Base-by-base conservation (phyloP, 768 basidiomycete species). In the Leucosporidium yakuticum region DNA sequence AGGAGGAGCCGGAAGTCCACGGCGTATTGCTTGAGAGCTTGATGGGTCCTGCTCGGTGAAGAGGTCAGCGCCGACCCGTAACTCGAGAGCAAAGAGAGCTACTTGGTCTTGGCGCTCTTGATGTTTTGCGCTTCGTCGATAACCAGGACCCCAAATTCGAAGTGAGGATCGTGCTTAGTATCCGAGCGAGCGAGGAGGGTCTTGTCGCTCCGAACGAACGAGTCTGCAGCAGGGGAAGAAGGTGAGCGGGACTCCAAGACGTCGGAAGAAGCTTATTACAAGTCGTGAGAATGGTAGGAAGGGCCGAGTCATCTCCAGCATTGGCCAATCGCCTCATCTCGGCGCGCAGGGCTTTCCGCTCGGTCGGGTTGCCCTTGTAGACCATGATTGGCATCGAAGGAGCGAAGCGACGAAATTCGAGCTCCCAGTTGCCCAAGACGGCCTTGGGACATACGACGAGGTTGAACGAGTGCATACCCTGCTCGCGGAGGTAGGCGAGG, bases 391-490 rank as follows among this genome's bases (percentile, higher is more conserved):
- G 88, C 51, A 93, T 60, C 14, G 49, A 48, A 1, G 66, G 67
- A 15, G 66, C 62, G 62, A 63, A 51, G 11, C 64, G 56, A 50
- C 44, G 34, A 19, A 69, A 60, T 60, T 74, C 69, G 44, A 34
- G n/a, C 19, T 53, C 51, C 67, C 69, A 73, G 50, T 76, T 75
- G 29, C 62, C 64, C 3, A 97, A 79, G 19, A 98, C 95, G 55
- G 91, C 91, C 1, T 98, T 84, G 0, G 96, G 96, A 69, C 91
- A 92, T 25, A 97, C 91, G 65, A 99, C 79, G 31, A 99, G 83
- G 78, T 94, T 89, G 0, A 91, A 90, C 21, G 84, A 83, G 67
- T 82, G 83, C 56, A 88, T 85, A 6, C 85, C 82, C 23, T 88
- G 83, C 64, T 89, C 87, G 36, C 91, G 87, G 1, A 99, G 83